These are phyloP conservation scores for Rhinocladiella mackenziei DNA, from an alignment of 2,329 filamentous ascomycete species.

Conservation along the genomic window DNA sequence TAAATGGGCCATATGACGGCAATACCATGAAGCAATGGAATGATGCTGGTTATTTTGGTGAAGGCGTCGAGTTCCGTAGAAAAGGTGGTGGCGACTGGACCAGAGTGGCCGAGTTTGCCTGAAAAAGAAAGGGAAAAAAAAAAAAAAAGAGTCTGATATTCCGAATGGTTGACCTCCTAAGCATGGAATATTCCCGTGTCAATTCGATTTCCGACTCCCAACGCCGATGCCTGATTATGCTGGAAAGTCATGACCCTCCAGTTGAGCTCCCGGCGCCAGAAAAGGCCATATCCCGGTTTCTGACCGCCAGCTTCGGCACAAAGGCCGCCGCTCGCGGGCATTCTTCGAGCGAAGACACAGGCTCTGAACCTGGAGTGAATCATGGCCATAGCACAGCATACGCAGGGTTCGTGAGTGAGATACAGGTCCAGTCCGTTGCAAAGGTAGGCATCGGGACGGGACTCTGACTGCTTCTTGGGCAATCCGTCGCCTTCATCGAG, in stretches of 20 bases:
- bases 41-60: constrained; percentile 85
- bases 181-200: constrained; percentile 28
- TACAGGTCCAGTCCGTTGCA: constrained; percentile 93
- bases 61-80: constrained; percentile 74
- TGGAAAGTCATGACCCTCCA: constrained; percentile 49
- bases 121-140: too few relatives aligned
- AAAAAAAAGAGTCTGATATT: constrained; percentile 27
- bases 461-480: constrained; percentile 45
- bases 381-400: constrained; percentile 96
- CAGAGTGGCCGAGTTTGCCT: constrained; percentile 50
- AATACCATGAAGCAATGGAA: constrained; percentile 87
- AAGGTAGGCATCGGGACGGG: constrained; percentile 71
- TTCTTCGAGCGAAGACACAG: constrained; percentile 73
- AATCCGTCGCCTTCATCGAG: constrained; percentile 7
- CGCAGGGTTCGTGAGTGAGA: constrained; percentile 89
- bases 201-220: constrained; percentile 16
- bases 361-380: constrained; percentile 88
- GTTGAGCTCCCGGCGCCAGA: constrained; percentile 58
- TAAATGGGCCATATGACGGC: constrained; percentile 83
- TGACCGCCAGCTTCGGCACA: constrained; percentile 50
- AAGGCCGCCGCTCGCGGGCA: constrained; percentile 77
- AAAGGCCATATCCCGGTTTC: constrained; percentile 55
- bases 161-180: constrained; percentile 30
- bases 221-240: constrained; percentile 35
- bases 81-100: constrained; percentile 55